Base-by-base conservation (phyloP, 257 asterid species). In the Perilla frutescens region DNA sequence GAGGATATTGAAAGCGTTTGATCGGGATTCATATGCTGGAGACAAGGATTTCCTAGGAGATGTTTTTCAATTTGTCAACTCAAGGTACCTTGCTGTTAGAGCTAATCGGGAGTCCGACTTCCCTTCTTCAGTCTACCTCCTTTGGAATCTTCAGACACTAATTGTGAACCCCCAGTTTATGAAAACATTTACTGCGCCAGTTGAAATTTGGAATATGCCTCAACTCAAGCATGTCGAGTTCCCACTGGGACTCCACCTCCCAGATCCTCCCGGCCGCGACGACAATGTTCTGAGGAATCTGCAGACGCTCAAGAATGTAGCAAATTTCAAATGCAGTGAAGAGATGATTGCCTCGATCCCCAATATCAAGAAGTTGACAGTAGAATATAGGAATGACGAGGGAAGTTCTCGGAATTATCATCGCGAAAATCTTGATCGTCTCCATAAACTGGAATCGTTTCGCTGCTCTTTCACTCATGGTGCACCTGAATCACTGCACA, bases 381-480 rank as follows among this genome's bases (percentile, higher is more conserved):
- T 61, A 6, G 14, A 47, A 47, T 12, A 8, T 14, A 41, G 49
- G 6, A 61, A 39, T 7, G 7, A 7, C 0, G 50, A 39, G 34
- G 67, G 31, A 20, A 20, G 40, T 14, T 34, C 3, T 7, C 9
- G 20, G 36, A 54, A 15, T 15, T 54, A 26, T 15, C 10, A 31
- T 39, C 67, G 39, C 3, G 34, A 8, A 8, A 61, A 39, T n/a
- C 67, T 61, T 61, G 49, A 41, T 0, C 12, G 39, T 8, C 49
- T 61, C 32, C 31, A 61, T 43, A n/a, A 39, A 39, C 67, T 61
- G 6, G 67, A 61, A 43, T 61, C 67, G 7, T 61, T 61, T 3
- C 48, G 36, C 13, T 61, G 64, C 29, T 62, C 50, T 40, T 14
- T 1, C 3, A 15, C 0, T 12, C 4, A 8, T 31, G 6, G 14